Evolutionary conservation across 306 rosid species (phyloP).

Genomic region (Cyclanthera cordifolia): DNA sequence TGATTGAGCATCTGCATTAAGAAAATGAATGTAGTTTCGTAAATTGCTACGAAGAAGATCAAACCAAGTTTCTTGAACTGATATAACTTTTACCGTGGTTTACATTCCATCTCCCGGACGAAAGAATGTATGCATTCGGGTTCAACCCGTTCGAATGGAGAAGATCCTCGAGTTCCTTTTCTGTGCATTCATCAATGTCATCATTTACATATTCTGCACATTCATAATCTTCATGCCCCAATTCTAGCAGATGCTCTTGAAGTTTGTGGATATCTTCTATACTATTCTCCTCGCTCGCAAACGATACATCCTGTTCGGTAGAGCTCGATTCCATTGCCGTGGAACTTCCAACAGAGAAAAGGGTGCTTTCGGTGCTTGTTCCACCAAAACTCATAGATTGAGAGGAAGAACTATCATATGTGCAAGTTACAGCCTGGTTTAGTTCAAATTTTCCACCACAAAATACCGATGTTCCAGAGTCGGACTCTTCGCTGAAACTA

Average conservation of each 20-base stretch:
- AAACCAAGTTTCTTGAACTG: neutral
- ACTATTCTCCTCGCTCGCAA: neutral
- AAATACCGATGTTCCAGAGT: constrained; percentile 27
- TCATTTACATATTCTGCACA: constrained; percentile 4
- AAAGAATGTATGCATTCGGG: constrained; percentile 35
- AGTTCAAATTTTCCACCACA: neutral
- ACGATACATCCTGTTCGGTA: neutral
- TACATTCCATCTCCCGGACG: constrained; percentile 38
- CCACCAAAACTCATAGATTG: constrained; percentile 1
- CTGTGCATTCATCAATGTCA: constrained; percentile 12
- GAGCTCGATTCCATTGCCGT: constrained; percentile 6
- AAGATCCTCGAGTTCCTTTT: constrained; percentile 41
- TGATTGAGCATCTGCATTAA: constrained; percentile 60
- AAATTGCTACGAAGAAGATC: neutral
- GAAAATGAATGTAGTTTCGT: neutral
- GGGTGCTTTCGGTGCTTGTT: neutral
- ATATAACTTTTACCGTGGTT: neutral
- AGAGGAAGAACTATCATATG: constrained; percentile 5
- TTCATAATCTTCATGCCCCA: constrained; percentile 14
- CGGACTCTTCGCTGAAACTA: constrained; percentile 36
- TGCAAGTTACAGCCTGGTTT: neutral
- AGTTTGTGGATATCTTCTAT: constrained; percentile 17
- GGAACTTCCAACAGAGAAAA: neutral
- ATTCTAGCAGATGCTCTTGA: constrained; percentile 36
- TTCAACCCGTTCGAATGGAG: constrained; percentile 30